These are phyloP conservation scores for Yamadazyma spencermartinsiae DNA, from an alignment of 1,139 yeast genomes.

Conservation along the genomic window DNA sequence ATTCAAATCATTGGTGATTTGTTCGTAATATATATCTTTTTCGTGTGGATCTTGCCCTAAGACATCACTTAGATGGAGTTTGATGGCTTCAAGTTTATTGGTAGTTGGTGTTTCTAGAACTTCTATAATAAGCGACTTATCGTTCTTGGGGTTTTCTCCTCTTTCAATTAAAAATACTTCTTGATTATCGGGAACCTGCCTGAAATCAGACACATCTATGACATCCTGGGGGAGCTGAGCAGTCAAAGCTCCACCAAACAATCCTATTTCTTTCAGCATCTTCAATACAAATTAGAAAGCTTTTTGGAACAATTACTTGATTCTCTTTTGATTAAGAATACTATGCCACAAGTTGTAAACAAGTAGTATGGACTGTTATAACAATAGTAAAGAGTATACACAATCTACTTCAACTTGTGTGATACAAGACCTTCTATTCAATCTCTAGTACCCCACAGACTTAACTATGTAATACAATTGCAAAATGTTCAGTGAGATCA, in stretches of 20 bases:
- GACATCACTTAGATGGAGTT: conserved; percentile 45
- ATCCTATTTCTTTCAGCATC: conserved; percentile 6
- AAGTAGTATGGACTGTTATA: too few relatives aligned
- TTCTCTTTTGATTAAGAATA: too few relatives aligned
- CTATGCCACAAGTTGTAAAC: too few relatives aligned
- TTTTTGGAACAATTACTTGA: too few relatives aligned
- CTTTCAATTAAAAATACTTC: conserved; percentile 67
- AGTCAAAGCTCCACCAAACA: conserved; percentile 79
- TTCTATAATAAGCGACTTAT: conserved; percentile 71
- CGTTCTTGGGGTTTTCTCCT: conserved; percentile 30
- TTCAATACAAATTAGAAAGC: neutral
- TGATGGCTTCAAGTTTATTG: conserved; percentile 35
- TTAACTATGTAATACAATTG: too few relatives aligned
- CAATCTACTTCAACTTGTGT: too few relatives aligned
- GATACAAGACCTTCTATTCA: too few relatives aligned
- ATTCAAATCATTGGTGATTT: conserved; percentile 1
- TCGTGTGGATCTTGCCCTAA: conserved; percentile 20
- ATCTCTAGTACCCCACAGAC: too few relatives aligned
- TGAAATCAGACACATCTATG: conserved; percentile 67
- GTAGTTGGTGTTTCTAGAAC: conserved; percentile 54
- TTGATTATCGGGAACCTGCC: conserved; percentile 87
- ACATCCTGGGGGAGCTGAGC: conserved; percentile 55
- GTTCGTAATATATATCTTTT: conserved; percentile 6
- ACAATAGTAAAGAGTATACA: too few relatives aligned
- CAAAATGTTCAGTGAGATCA: too few relatives aligned